Evolutionary conservation across 768 basidiomycete species (phyloP), one percentile per base, ranked within the genome.

Genomic region (Trametes villosa): DNA sequence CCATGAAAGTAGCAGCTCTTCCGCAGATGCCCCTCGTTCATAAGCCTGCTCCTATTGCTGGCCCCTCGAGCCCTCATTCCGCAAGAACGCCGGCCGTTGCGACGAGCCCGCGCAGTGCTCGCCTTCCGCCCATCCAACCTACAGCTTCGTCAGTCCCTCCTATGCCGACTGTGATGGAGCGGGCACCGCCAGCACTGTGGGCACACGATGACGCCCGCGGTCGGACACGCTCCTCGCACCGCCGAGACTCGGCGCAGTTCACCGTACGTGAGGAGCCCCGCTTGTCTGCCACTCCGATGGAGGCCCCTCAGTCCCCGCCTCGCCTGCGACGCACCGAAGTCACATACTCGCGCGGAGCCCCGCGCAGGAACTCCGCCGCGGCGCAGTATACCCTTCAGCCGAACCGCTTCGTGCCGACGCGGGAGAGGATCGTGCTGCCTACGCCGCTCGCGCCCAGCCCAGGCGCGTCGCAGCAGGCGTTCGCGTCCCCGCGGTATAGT

Each of bases 361-460:
- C 47, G 8, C 36, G 62, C 22, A 31, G 48, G 20, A 50, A 63
- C 36, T 63, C 57, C 1, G 48, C 45, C 3, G 31, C 55, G 4
- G 29, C 36, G 7, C 55, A 62, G 30, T 40, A 53, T 30, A 17
- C 48, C 7, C 26, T 44, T 4, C 57, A 61, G 2, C 53, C 54
- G 18, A 65, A 60, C 42, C 60, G 54, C 27, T 66, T 53, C 24
- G 57, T 62, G 17, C 59, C 66, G 2, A 51, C 58, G 9, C 30
- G 67, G 46, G 68, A 67, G 22, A 56, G 60, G 31, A 68, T 71
- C 36, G 67, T 71, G 13, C 62, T 71, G 2, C 70, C 70, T 17
- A 45, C 68, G 6, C 70, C 65, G 24, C 60, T 71, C 0, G 69
- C 64, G n/a, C 36, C 65, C 13, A 41, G 45, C 4, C 18, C 47